Evolutionary conservation across 176 grass and related monocot genomes (phyloP).

Genomic region (Musa beccarii): DNA sequence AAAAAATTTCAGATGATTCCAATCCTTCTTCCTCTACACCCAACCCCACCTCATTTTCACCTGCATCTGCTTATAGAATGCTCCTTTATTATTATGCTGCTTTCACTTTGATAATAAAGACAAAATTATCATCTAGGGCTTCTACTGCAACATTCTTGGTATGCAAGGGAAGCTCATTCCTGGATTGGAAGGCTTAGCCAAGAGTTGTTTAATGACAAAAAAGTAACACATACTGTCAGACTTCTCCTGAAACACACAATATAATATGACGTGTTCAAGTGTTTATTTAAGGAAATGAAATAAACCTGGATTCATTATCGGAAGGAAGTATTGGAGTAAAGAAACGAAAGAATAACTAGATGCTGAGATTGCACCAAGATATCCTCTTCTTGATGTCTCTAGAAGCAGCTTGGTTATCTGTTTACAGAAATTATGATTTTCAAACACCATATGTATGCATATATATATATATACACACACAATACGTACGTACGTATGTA

Average conservation of each 20-base stretch:
- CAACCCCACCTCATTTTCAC: too few species aligned
- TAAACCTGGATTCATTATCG: slow-evolving; percentile 89
- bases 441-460: not conserved
- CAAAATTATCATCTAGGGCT: too few species aligned
- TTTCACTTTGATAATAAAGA: too few species aligned
- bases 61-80: too few species aligned
- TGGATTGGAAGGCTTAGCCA: too few species aligned
- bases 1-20: too few species aligned
- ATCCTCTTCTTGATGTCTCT: slow-evolving; percentile 88
- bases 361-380: slow-evolving; percentile 85
- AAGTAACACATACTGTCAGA: not conserved
- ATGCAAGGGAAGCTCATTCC: too few species aligned
- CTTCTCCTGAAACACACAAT: not conserved
- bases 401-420: slow-evolving; percentile 81
- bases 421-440: not conserved
- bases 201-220: too few species aligned
- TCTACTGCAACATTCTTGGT: too few species aligned
- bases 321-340: slow-evolving; percentile 81
- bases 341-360: slow-evolving; percentile 94
- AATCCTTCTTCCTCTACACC: too few species aligned
- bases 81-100: too few species aligned
- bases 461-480: not conserved
- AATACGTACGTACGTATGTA: too few species aligned
- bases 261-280: not conserved
- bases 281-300: not conserved